These are phyloP conservation scores for Phyllostachys edulis DNA, from an alignment of 176 grass and related monocot genomes.

Conservation along the genomic window DNA sequence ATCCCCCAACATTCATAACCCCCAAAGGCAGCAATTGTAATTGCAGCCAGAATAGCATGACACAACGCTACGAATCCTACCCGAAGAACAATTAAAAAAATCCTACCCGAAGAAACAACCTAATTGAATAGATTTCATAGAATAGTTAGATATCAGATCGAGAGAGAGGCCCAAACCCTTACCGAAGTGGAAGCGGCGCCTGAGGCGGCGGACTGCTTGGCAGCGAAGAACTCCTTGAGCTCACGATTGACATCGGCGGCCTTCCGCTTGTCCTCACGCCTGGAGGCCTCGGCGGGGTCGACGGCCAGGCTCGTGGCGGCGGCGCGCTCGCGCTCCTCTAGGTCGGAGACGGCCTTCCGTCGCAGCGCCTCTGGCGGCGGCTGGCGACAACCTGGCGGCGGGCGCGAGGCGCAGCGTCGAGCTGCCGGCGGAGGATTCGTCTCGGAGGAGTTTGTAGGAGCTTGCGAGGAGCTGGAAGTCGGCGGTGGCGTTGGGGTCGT, in stretches of 20 bases:
- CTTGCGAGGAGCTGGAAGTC: conserved; percentile 74
- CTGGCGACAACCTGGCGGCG: conserved; percentile 51
- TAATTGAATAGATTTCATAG: background rate
- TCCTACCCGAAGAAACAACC: background rate
- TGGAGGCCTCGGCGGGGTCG: conserved; percentile 36
- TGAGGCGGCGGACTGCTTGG: background rate
- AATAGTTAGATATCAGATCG: background rate
- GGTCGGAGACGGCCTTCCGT: conserved; percentile 61
- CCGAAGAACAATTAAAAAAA: background rate
- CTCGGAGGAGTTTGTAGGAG: conserved; percentile 69
- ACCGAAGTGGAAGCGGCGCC: conserved; percentile 44
- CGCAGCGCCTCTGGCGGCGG: conserved; percentile 41
- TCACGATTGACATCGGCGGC: conserved; percentile 52
- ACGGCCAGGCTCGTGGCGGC: conserved; percentile 16
- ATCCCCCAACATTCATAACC: background rate
- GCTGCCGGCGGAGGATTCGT: conserved; percentile 68
- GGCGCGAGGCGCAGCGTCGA: conserved; percentile 67
- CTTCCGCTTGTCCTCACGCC: conserved; percentile 40
- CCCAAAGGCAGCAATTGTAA: background rate
- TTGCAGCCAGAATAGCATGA: background rate
- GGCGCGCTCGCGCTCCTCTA: conserved; percentile 82
- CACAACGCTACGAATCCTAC: background rate
- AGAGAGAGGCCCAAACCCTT: conserved; percentile 4
- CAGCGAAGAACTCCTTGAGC: conserved; percentile 36
- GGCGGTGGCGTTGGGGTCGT: conserved; percentile 77